phyloP scores from a whole-genome alignment of 2,329 filamentous ascomycete species.

The Huntiella bhutanensis region DNA sequence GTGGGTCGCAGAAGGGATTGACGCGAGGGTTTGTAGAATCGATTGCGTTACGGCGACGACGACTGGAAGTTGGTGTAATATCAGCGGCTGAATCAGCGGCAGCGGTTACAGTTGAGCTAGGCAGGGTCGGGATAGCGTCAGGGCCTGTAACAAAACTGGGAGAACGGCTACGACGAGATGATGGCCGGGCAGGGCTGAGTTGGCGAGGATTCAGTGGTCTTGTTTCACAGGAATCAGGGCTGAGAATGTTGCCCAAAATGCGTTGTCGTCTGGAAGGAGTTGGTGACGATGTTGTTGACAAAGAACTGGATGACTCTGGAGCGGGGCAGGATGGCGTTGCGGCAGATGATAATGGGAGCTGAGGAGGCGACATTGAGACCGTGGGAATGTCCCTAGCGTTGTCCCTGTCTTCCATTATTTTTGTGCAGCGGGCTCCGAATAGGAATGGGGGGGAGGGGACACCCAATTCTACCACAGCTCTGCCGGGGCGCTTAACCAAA shows the following conservation, averaged over 20 bases:
- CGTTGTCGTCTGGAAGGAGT: constrained; percentile 4
- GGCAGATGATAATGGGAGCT: constrained; percentile 4
- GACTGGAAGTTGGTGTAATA: constrained; percentile 7
- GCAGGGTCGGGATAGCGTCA: neutral
- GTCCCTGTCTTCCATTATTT: constrained; percentile 12
- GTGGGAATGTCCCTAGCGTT: constrained; percentile 9
- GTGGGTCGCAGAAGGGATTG: constrained; percentile 10
- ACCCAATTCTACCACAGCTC: constrained; percentile 10
- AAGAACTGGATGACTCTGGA: neutral
- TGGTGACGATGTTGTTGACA: constrained; percentile 3
- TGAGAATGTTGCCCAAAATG: constrained; percentile 7
- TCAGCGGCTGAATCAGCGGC: neutral
- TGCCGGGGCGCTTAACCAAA: constrained; percentile 10
- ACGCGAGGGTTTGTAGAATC: constrained; percentile 10
- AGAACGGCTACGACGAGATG: constrained; percentile 9
- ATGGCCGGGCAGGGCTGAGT: constrained; percentile 8
- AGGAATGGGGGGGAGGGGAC: constrained; percentile 4
- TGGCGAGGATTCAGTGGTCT: constrained; percentile 3
- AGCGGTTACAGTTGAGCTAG: neutral
- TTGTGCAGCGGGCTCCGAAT: constrained; percentile 7
- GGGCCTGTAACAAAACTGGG: constrained; percentile 5
- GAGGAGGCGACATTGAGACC: constrained; percentile 11
- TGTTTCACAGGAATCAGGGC: constrained; percentile 6
- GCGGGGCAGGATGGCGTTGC: neutral
- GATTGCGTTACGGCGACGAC: constrained; percentile 13